Percentiles rank a stretch among this genome's conserved stretches.
Evolutionary conservation across 1,284 basidiomycete species (phyloP).

Genomic region (Ceratobasidium sp.): DNA sequence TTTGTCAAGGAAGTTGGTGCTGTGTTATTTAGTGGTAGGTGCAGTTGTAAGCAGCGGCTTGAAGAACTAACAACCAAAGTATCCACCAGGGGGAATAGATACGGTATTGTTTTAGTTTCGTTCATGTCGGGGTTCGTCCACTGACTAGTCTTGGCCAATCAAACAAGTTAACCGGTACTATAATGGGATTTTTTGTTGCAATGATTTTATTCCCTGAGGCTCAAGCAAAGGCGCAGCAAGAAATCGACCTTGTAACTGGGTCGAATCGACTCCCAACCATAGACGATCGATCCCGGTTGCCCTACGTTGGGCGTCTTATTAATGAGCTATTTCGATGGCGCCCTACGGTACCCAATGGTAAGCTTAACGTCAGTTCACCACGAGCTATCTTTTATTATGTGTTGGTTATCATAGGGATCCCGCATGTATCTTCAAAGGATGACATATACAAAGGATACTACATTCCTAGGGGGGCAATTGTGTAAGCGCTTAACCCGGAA

Average conservation of each 20-base stretch:
- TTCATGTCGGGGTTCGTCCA: background rate
- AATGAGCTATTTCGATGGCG: constrained; percentile 46
- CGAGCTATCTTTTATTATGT: background rate
- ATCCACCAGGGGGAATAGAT: no score
- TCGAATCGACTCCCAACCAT: constrained; percentile 43
- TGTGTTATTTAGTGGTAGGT: no score
- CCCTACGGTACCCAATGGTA: constrained; percentile 38
- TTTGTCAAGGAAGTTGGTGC: no score
- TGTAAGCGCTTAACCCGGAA: no score
- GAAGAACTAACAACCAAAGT: no score
- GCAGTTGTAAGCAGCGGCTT: no score
- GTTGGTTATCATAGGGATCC: background rate
- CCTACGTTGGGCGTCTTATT: constrained; percentile 45
- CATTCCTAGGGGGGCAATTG: no score
- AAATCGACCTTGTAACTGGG: constrained; percentile 46
- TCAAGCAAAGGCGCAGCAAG: constrained; percentile 45
- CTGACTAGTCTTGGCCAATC: no score
- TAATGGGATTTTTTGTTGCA: constrained; percentile 44
- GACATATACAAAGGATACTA: no score
- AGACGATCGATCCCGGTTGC: constrained; percentile 41
- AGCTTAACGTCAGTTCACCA: background rate
- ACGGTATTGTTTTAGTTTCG: no score
- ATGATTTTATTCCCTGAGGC: constrained; percentile 46
- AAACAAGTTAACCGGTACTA: constrained; percentile 39
- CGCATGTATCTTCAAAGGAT: background rate